Base-by-base conservation (phyloP, 2,329 filamentous ascomycete genomes). In the Sporothrix mexicana region DNA sequence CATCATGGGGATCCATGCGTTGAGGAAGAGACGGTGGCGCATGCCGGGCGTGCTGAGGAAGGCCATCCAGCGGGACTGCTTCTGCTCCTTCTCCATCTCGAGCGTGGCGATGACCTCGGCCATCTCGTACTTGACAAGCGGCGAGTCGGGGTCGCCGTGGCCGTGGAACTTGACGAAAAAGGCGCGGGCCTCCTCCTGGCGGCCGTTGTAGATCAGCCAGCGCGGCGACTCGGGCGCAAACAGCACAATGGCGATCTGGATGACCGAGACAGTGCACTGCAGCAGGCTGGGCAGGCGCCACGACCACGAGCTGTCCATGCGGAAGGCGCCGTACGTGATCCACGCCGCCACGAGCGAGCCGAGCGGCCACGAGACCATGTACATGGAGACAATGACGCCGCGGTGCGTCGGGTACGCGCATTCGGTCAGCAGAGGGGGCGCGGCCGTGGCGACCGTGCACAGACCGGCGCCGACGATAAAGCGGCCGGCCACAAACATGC, bases 361-460 rank as follows among this genome's bases (percentile, higher is more conserved):
- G 41, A 95, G 87, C 0, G 92, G 93, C 69, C 95, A 80, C 92
- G 95, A 95, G 78, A 95, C 94, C 77, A 95, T 93, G 80, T 95
- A 93, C 3, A 95, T 84, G 43, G 89, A 88, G 0, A 92, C 94
- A 45, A 96, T 87, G 75, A 90, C 85, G 13, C 93, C 93, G 79
- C 93, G 88, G 77, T 95, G 95, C 73, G 86, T 87, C 1, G 93
- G 93, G 79, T 95, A 93, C 3, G 91, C 90, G 30, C 95, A 86
- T 78, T 96, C 93, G 13, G 68, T 77, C 59, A 75, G 45, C 43
- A 76, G 67, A 51, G 64, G 61, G 1, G 74, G 72, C 2, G 73
- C 67, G 1, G 70, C 69, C 80, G 82, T 83, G 47, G 79, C 79
- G 71, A 84, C 75, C 72, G 84, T 81, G 51, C 85, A 82, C 71